These are phyloP conservation scores for Lipomyces lipofer DNA, from an alignment of 805 yeast genomes.

Conservation along the genomic window DNA sequence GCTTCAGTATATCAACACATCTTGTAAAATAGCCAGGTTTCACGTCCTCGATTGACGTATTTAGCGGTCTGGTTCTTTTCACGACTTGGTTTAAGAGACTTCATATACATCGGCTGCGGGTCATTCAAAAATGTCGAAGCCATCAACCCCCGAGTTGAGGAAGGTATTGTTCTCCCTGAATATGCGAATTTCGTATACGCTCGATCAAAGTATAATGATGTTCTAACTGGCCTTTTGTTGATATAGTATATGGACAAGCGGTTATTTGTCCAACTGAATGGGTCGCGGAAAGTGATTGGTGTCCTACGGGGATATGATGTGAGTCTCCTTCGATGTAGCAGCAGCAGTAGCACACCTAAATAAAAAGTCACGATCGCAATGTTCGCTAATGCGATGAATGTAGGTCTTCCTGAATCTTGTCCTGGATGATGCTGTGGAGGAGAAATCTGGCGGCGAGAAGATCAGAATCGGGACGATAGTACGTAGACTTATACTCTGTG, in stretches of 20 bases:
- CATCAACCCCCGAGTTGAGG: conserved; percentile 32
- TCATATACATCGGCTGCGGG: background rate
- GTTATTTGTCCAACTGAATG: conserved; percentile 72
- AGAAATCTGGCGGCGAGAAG: conserved; percentile 51
- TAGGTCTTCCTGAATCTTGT: conserved; percentile 69
- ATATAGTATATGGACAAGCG: conserved; percentile 73
- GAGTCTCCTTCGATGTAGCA: too few relatives aligned
- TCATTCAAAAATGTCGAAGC: conserved; percentile 28
- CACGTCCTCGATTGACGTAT: too few relatives aligned
- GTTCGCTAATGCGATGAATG: background rate
- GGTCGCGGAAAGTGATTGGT: conserved; percentile 77
- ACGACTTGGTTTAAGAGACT: too few relatives aligned
- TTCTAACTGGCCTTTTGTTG: too few relatives aligned
- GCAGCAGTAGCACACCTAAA: too few relatives aligned
- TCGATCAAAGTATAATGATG: too few relatives aligned
- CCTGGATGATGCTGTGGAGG: conserved; percentile 69
- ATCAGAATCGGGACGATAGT: conserved; percentile 65
- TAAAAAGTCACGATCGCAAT: background rate
- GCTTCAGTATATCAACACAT: too few relatives aligned
- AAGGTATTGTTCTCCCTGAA: conserved; percentile 25
- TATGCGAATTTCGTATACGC: too few relatives aligned
- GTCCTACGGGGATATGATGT: conserved; percentile 81
- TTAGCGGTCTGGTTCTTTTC: too few relatives aligned
- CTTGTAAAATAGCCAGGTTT: too few relatives aligned
- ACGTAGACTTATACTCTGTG: conserved; percentile 7